Percentiles rank a stretch among this genome's conserved stretches.
Conservation (phyloP, 176 grass and related monocot species). For the Phoenix roebelenii region DNA sequence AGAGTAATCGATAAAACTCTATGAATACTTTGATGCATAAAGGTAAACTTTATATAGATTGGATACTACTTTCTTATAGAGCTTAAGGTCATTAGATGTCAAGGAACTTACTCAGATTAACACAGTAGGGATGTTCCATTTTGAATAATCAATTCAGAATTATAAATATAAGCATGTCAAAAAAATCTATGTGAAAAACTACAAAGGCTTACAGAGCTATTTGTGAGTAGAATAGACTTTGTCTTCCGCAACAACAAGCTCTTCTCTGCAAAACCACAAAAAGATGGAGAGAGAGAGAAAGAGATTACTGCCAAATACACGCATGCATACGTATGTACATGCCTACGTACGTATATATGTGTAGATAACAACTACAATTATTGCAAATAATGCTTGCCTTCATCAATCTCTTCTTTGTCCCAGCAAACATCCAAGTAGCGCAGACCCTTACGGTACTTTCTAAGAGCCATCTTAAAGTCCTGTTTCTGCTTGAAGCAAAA, state of each 20-base stretch:
- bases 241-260: slow-evolving; percentile 62
- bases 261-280: slow-evolving; percentile 49
- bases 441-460: slow-evolving; percentile 93
- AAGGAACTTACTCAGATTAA: background rate
- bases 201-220: slow-evolving; percentile 79
- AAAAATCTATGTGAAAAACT: background rate
- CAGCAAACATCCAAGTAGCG: slow-evolving; percentile 93
- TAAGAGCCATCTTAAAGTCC: slow-evolving; percentile 85
- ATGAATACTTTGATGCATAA: too few relatives aligned
- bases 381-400: slow-evolving; percentile 32
- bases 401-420: slow-evolving; percentile 99
- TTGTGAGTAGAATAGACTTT: slow-evolving; percentile 95
- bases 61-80: too few relatives aligned
- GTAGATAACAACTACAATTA: background rate
- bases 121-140: background rate
- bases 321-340: too few relatives aligned
- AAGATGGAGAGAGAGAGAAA: slow-evolving; percentile 19
- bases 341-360: too few relatives aligned
- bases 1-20: too few relatives aligned
- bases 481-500: slow-evolving; percentile 49
- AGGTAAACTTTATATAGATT: too few relatives aligned
- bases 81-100: slow-evolving; percentile 1
- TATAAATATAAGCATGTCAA: background rate
- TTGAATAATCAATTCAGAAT: background rate
- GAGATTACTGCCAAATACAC: too few relatives aligned